These are phyloP conservation scores for Heliocybe sulcata DNA, from an alignment of 1,284 basidiomycete genomes.

Conservation along the genomic window DNA sequence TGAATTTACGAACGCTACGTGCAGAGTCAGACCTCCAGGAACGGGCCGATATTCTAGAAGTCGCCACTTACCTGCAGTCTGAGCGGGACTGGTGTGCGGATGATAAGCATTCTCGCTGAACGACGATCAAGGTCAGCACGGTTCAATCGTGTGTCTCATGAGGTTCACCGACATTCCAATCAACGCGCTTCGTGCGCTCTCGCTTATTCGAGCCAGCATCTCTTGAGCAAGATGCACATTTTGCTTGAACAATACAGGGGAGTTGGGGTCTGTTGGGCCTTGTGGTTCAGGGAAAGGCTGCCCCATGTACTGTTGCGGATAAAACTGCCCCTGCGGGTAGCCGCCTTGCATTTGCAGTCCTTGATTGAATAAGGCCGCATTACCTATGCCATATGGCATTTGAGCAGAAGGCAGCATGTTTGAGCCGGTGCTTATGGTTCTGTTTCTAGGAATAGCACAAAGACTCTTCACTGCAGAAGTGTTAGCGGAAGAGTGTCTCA, in stretches of 20 bases:
- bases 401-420: neutral
- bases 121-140: no score
- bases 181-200: conserved; percentile 35
- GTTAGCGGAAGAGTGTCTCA: neutral
- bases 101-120: conserved; percentile 52
- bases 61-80: conserved; percentile 35
- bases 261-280: conserved; percentile 34
- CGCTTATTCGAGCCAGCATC: conserved; percentile 36
- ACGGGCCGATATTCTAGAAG: conserved; percentile 4
- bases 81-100: conserved; percentile 34
- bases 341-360: no score
- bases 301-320: neutral
- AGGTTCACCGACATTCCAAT: conserved; percentile 38
- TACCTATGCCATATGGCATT: neutral
- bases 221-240: conserved; percentile 40
- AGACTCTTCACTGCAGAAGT: neutral
- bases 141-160: neutral
- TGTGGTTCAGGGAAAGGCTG: conserved; percentile 3
- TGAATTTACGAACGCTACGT: conserved; percentile 33
- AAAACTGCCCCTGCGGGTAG: neutral
- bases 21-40: neutral
- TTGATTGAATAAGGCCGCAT: neutral
- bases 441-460: neutral
- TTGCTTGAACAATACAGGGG: conserved; percentile 46
- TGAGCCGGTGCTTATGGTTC: no score